Conservation (phyloP, 768 basidiomycete genomes). For the Cytidiella melzeri region DNA sequence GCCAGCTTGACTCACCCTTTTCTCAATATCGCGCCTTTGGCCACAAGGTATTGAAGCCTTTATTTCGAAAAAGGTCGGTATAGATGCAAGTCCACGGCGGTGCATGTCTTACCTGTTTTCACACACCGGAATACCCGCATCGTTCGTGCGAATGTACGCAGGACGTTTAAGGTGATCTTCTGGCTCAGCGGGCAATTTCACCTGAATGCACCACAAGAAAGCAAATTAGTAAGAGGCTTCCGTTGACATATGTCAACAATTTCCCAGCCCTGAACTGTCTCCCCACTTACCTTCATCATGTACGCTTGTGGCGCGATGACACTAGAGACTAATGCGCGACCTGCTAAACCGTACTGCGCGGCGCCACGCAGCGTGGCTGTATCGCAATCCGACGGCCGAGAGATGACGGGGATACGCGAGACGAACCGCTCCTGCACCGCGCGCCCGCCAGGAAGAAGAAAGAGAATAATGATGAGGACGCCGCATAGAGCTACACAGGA, state of each 20-base stretch:
- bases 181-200: constrained; percentile 81
- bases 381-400: constrained; percentile 80
- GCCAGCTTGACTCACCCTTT: constrained; percentile 57
- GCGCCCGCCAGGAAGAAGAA: not conserved
- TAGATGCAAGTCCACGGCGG: too few relatives aligned
- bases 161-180: constrained; percentile 85
- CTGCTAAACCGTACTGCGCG: constrained; percentile 81
- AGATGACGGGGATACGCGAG: constrained; percentile 63
- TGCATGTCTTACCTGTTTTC: constrained; percentile 62
- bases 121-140: constrained; percentile 71
- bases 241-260: not conserved
- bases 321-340: constrained; percentile 69
- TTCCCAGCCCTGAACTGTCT: not conserved
- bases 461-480: not conserved
- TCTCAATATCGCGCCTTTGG: constrained; percentile 79
- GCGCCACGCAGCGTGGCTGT: constrained; percentile 85
- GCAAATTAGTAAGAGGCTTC: too few relatives aligned
- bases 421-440: constrained; percentile 54
- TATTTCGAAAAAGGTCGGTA: too few relatives aligned
- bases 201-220: constrained; percentile 39
- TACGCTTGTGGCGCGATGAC: constrained; percentile 81
- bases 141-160: constrained; percentile 75
- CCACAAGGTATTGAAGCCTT: constrained; percentile 82
- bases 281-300: constrained; percentile 65
- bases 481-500: not conserved